Conservation (phyloP, 1,139 yeast species). For the Lodderomyces jiufengensis region DNA sequence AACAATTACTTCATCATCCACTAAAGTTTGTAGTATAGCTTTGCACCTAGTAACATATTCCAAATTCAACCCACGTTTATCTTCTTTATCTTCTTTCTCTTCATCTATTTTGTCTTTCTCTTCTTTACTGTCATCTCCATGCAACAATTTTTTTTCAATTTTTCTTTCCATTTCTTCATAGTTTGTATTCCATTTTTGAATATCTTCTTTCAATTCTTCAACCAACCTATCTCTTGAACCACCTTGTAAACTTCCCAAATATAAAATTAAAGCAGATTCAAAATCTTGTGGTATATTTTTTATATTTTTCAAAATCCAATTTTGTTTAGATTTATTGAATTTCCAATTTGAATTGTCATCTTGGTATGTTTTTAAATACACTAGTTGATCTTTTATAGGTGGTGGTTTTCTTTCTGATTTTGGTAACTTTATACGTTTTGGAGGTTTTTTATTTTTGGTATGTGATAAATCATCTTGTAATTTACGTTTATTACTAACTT, state of each 20-base stretch:
- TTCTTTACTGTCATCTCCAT: constrained; percentile 18
- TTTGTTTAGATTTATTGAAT: constrained; percentile 90
- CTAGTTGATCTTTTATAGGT: constrained; percentile 78
- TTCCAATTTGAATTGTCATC: constrained; percentile 73
- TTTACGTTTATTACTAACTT: constrained; percentile 31
- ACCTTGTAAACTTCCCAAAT: constrained; percentile 71
- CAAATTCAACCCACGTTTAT: constrained; percentile 10
- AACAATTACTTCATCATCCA: constrained; percentile 11
- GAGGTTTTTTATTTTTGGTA: constrained; percentile 46
- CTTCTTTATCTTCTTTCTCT: constrained; percentile 16
- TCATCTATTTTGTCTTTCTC: constrained; percentile 14
- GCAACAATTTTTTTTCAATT: constrained; percentile 31
- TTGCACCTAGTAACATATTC: constrained; percentile 13
- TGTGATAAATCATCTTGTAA: constrained; percentile 22
- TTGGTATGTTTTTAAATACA: constrained; percentile 64
- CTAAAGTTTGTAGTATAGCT: constrained; percentile 10
- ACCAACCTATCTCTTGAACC: constrained; percentile 61
- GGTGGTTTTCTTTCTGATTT: constrained; percentile 71
- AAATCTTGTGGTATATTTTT: constrained; percentile 55
- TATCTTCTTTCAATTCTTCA: constrained; percentile 46
- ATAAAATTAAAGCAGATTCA: constrained; percentile 49
- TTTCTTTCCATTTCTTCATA: constrained; percentile 40
- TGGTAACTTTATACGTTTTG: constrained; percentile 74
- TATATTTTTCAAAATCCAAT: constrained; percentile 80
- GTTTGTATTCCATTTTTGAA: constrained; percentile 55